Evolutionary conservation across 768 basidiomycete species (phyloP).

Genomic region (Trametes cinnabarina): DNA sequence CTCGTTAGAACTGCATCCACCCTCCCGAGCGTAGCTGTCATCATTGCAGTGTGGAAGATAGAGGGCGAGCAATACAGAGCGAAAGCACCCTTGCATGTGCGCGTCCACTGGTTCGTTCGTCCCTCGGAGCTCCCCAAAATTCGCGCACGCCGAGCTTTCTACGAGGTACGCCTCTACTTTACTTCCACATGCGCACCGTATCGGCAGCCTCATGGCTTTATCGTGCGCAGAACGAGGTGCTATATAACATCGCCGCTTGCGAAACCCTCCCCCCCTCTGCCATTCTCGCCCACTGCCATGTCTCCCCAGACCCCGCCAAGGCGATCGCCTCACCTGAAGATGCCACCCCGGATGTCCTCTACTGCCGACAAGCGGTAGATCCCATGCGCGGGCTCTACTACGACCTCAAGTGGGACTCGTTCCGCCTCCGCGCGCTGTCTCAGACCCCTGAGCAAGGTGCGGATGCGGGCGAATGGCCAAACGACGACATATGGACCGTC

Average conservation of each 20-base stretch:
- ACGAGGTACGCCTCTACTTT: conserved; percentile 44
- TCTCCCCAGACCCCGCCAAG: conserved; percentile 31
- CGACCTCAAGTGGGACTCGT: conserved; percentile 55
- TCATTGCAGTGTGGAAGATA: conserved; percentile 68
- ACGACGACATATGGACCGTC: conserved; percentile 21
- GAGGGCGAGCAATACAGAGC: conserved; percentile 31
- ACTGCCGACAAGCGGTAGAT: conserved; percentile 59
- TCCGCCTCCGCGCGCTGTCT: conserved; percentile 40
- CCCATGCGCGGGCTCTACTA: conserved; percentile 61
- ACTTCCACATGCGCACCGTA: not conserved
- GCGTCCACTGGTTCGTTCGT: conserved; percentile 75
- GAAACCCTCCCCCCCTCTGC: conserved; percentile 49
- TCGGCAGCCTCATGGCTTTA: too few species aligned
- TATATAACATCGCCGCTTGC: conserved; percentile 49
- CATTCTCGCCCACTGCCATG: conserved; percentile 50
- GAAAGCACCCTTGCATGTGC: conserved; percentile 47
- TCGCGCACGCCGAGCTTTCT: conserved; percentile 58
- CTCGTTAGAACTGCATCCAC: conserved; percentile 48
- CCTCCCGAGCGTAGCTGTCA: conserved; percentile 64
- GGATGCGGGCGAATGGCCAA: not conserved
- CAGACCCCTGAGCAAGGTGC: conserved; percentile 12
- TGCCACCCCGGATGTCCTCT: conserved; percentile 14
- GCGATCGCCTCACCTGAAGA: not conserved
- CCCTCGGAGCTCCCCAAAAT: conserved; percentile 61
- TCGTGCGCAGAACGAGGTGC: conserved; percentile 65